These are phyloP conservation scores for Symbiotaphrina buchneri DNA, from an alignment of 495 filamentous ascomycete genomes.

Conservation along the genomic window DNA sequence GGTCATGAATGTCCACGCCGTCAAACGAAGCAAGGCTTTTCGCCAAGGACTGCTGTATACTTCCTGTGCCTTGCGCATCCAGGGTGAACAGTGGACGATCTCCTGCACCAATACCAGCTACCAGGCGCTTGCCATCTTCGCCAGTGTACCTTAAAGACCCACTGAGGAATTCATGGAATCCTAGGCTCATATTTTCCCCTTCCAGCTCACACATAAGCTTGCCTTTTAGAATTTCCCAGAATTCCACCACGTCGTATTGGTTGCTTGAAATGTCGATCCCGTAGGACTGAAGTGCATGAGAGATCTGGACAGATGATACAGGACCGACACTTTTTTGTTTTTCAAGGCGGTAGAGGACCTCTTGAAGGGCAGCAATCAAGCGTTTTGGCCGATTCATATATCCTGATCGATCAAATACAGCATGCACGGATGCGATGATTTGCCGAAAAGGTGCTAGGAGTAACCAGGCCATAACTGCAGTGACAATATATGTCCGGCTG, in stretches of 20 bases:
- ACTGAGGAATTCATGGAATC: too few relatives aligned
- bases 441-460: slow-evolving; percentile 33
- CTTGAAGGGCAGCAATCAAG: slow-evolving; percentile 11
- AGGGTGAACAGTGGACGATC: too few relatives aligned
- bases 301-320: slow-evolving; percentile 1
- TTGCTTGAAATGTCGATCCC: slow-evolving; percentile 19
- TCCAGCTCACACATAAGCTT: slow-evolving; percentile 27
- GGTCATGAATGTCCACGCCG: slow-evolving; percentile 4
- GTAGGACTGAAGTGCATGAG: slow-evolving; percentile 13
- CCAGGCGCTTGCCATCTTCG: too few relatives aligned
- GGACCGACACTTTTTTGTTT: slow-evolving; percentile 1
- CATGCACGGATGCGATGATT: too few relatives aligned
- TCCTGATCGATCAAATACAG: too few relatives aligned
- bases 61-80: too few relatives aligned
- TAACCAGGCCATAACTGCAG: slow-evolving; percentile 31
- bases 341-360: slow-evolving; percentile 6
- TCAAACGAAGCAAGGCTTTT: slow-evolving; percentile 6
- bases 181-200: slow-evolving; percentile 20
- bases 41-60: slow-evolving; percentile 17
- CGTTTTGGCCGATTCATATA: slow-evolving; percentile 29
- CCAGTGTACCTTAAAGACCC: too few relatives aligned
- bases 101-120: too few relatives aligned
- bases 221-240: slow-evolving; percentile 29
- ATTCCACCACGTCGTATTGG: slow-evolving; percentile 24
- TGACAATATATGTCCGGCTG: slow-evolving; percentile 25